These are phyloP conservation scores for Calonectria honghensis DNA, from an alignment of 2,329 filamentous ascomycete species.

Conservation along the genomic window DNA sequence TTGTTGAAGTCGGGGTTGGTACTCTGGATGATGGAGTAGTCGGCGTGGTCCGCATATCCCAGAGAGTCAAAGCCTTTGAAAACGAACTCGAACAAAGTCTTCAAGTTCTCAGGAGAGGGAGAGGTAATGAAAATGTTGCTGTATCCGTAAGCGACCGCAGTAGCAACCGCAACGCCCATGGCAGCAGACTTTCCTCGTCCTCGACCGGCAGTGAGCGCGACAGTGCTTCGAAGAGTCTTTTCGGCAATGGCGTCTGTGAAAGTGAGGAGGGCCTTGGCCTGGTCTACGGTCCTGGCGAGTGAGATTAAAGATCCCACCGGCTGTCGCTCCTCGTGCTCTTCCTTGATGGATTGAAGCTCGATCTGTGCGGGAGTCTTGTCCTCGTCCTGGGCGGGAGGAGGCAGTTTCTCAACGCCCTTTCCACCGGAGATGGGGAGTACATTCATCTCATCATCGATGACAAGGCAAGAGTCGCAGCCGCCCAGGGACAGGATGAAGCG, in stretches of 20 bases:
- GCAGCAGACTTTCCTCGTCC: slow-evolving; percentile 98
- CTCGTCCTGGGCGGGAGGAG: slow-evolving; percentile 83
- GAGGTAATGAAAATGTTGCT: slow-evolving; percentile 99
- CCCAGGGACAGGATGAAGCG: slow-evolving; percentile 96
- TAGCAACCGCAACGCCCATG: slow-evolving; percentile 93
- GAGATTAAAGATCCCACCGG: slow-evolving; percentile 89
- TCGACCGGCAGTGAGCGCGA: slow-evolving; percentile 93
- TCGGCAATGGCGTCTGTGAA: slow-evolving; percentile 98
- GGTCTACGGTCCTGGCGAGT: slow-evolving; percentile 92
- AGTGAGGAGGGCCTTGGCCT: slow-evolving; percentile 96
- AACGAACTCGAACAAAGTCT: slow-evolving; percentile 97
- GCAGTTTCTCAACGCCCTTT: slow-evolving; percentile 89
- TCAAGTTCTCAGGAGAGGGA: slow-evolving; percentile 97
- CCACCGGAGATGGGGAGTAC: slow-evolving; percentile 97
- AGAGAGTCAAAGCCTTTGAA: slow-evolving; percentile 99
- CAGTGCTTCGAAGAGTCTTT: slow-evolving; percentile 95
- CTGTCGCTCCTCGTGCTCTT: slow-evolving; percentile 88
- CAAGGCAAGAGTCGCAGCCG: slow-evolving; percentile 94
- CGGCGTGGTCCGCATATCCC: slow-evolving; percentile 94
- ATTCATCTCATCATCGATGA: slow-evolving; percentile 98
- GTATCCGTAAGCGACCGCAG: slow-evolving; percentile 95
- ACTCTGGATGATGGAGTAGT: slow-evolving; percentile 98
- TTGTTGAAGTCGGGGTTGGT: slow-evolving; percentile 99
- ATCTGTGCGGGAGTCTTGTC: slow-evolving; percentile 82
- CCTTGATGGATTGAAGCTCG: slow-evolving; percentile 91